Conservation (phyloP, 2,329 filamentous ascomycete species). For the Colletotrichum aenigma region DNA sequence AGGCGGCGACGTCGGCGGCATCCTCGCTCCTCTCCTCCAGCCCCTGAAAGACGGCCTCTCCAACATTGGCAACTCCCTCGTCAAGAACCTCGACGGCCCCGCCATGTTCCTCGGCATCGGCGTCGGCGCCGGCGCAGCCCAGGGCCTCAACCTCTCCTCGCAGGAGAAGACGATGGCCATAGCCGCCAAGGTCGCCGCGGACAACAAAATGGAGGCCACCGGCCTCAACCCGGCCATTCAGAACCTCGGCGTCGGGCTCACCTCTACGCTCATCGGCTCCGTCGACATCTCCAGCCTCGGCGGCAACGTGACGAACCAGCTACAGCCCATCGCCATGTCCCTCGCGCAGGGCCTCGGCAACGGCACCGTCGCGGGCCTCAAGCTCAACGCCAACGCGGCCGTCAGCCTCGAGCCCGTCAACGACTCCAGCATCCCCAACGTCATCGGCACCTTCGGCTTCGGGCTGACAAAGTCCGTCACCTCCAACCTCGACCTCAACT, state of each 20-base stretch:
- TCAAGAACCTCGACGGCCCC: constrained; percentile 13
- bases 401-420: constrained; percentile 20
- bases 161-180: constrained; percentile 9
- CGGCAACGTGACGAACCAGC: constrained; percentile 8
- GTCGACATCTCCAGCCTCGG: constrained; percentile 23
- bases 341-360: constrained; percentile 27
- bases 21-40: constrained; percentile 4
- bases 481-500: constrained; percentile 25
- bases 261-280: constrained; percentile 29
- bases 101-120: constrained; percentile 29
- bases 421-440: constrained; percentile 23
- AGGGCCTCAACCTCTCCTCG: constrained; percentile 25
- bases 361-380: constrained; percentile 26
- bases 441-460: constrained; percentile 30
- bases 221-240: constrained; percentile 33
- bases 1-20: neutral
- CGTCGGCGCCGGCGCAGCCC: constrained; percentile 25
- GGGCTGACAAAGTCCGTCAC: constrained; percentile 28
- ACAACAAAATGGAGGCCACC: constrained; percentile 30
- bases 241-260: constrained; percentile 31
- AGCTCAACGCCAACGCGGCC: constrained; percentile 18
- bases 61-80: constrained; percentile 13
- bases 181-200: constrained; percentile 25
- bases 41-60: constrained; percentile 15
- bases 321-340: constrained; percentile 24